These are phyloP conservation scores for Alternaria hordeiaustralica DNA, from an alignment of 2,329 filamentous ascomycete genomes.

Conservation along the genomic window DNA sequence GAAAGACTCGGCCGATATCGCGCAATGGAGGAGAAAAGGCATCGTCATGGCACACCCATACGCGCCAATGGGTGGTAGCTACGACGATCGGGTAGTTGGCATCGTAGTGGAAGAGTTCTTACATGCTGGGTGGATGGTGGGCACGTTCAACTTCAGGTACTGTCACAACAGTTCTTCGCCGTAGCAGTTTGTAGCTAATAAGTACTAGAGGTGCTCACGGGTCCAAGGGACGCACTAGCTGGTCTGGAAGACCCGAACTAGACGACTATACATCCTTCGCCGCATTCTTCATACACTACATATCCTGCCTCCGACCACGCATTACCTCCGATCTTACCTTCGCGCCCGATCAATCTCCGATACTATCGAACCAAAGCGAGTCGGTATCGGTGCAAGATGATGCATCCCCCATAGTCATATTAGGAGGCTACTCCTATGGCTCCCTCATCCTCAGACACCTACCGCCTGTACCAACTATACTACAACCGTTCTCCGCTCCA, in stretches of 20 bases:
- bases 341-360: conserved; percentile 19
- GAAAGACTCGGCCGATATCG: not conserved
- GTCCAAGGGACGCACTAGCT: conserved; percentile 81
- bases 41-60: conserved; percentile 89
- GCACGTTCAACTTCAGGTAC: conserved; percentile 91
- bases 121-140: conserved; percentile 74
- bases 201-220: conserved; percentile 72
- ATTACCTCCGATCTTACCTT: conserved; percentile 22
- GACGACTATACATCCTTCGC: conserved; percentile 83
- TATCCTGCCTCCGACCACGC: conserved; percentile 60
- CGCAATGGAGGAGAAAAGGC: conserved; percentile 52
- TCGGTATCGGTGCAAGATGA: not conserved
- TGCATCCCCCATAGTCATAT: conserved; percentile 54
- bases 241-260: conserved; percentile 81
- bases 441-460: conserved; percentile 79
- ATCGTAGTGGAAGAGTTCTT: conserved; percentile 69
- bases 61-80: conserved; percentile 82
- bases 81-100: conserved; percentile 81
- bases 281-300: conserved; percentile 79
- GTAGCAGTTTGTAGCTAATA: not conserved
- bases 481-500: conserved; percentile 64
- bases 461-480: conserved; percentile 63
- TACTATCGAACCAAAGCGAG: not conserved
- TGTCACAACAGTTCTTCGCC: not conserved
- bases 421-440: conserved; percentile 90